Conservation (phyloP, 164 flowering plant species). For the Vitis rotundifolia region DNA sequence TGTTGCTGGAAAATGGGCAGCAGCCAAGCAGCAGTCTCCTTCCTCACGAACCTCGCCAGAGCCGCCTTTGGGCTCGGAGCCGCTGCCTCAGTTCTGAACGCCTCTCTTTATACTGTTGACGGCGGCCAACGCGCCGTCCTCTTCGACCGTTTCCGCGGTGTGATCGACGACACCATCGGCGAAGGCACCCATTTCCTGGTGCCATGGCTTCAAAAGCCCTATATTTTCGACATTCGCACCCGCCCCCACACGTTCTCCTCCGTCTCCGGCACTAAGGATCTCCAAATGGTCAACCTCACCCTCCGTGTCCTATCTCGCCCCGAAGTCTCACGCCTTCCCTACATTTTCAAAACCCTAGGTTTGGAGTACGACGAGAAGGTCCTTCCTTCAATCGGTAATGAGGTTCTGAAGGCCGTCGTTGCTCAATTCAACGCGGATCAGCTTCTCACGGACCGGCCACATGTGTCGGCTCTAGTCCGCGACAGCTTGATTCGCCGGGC, state of each 20-base stretch:
- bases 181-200: slow-evolving; percentile 88
- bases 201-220: slow-evolving; percentile 82
- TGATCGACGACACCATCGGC: slow-evolving; percentile 61
- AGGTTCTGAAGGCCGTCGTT: slow-evolving; percentile 83
- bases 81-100: slow-evolving; percentile 43
- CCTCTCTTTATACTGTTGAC: slow-evolving; percentile 68
- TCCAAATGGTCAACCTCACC: slow-evolving; percentile 87
- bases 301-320: slow-evolving; percentile 85
- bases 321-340: slow-evolving; percentile 50
- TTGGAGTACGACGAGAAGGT: slow-evolving; percentile 88
- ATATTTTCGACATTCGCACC: slow-evolving; percentile 82
- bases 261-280: slow-evolving; percentile 84
- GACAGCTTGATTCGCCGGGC: slow-evolving; percentile 57
- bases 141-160: slow-evolving; percentile 67
- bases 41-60: slow-evolving; percentile 63
- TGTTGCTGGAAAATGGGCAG: slow-evolving; percentile 32
- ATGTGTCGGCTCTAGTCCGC: slow-evolving; percentile 73
- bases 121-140: slow-evolving; percentile 40
- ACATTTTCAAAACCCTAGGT: slow-evolving; percentile 72
- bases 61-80: slow-evolving; percentile 68
- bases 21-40: slow-evolving; percentile 55
- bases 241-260: slow-evolving; percentile 82
- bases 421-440: slow-evolving; percentile 93
- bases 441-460: slow-evolving; percentile 86
- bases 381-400: slow-evolving; percentile 86